A percentile compares a stretch with the other conserved stretches of the same genome.
Evolutionary conservation across 139 green algal species (phyloP).

Genomic region (Trebouxia sp.): DNA sequence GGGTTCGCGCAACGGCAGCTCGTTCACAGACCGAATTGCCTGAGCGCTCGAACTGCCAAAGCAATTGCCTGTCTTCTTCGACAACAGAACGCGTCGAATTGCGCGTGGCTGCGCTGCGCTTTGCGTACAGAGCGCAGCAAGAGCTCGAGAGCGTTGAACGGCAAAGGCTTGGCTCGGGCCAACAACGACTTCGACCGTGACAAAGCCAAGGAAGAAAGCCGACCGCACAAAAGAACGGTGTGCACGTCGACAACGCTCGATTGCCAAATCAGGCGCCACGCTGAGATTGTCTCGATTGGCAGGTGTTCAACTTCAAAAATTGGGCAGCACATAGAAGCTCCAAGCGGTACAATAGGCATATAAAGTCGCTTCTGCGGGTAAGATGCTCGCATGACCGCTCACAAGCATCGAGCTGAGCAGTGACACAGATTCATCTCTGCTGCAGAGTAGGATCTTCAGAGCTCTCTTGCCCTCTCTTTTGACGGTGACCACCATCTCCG

Average conservation of each 20-base stretch:
- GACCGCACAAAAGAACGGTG: conserved; percentile 7
- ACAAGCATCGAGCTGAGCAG: neutral
- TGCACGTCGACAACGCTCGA: neutral
- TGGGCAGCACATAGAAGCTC: neutral
- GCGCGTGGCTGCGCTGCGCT: no score
- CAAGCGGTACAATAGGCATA: neutral
- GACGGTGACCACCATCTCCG: neutral
- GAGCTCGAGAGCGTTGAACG: no score
- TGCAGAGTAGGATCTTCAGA: neutral
- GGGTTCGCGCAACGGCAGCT: no score
- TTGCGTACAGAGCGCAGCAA: no score
- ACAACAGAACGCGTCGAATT: no score
- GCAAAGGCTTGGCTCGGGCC: no score
- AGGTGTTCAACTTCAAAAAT: conserved; percentile 1
- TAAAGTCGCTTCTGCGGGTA: neutral
- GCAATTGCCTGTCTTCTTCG: no score
- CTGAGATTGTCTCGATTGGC: neutral
- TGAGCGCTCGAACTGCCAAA: no score
- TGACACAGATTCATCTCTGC: neutral
- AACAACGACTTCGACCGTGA: neutral
- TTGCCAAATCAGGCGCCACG: neutral
- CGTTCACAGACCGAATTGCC: no score
- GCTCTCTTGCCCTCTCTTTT: neutral
- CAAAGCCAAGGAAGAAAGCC: neutral
- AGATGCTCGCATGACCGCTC: neutral